These are phyloP conservation scores for Lophiostoma macrostomum DNA, from an alignment of 495 filamentous ascomycete genomes.

Conservation along the genomic window DNA sequence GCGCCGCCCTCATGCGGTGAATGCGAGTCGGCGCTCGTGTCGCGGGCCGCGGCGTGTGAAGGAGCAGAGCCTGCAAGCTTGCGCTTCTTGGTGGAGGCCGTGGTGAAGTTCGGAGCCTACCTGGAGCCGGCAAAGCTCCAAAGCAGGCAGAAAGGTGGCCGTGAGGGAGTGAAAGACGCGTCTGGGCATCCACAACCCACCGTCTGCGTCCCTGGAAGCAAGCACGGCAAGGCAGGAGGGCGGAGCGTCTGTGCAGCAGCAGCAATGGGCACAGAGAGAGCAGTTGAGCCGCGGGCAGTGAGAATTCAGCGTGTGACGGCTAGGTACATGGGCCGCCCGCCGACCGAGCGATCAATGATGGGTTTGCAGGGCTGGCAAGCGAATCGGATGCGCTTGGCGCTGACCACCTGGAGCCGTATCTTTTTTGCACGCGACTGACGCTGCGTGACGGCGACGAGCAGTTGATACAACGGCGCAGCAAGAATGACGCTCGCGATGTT, in stretches of 20 bases:
- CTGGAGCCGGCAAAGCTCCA: conserved; percentile 33
- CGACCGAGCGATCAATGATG: too few relatives aligned
- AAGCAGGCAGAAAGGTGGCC: conserved; percentile 29
- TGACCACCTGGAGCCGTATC: too few relatives aligned
- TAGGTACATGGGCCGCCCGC: too few relatives aligned
- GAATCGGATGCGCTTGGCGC: too few relatives aligned
- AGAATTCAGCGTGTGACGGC: background rate
- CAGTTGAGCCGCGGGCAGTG: background rate
- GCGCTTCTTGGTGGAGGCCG: conserved; percentile 89
- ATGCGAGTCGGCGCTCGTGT: conserved; percentile 15
- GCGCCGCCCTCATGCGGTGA: conserved; percentile 29
- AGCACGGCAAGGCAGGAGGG: conserved; percentile 5
- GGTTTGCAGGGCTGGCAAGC: too few relatives aligned
- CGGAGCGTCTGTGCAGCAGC: conserved; percentile 19
- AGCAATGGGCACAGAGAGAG: conserved; percentile 14
- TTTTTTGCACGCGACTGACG: too few relatives aligned
- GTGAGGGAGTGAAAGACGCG: conserved; percentile 10
- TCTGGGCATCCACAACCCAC: conserved; percentile 3
- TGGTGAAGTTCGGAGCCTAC: conserved; percentile 56
- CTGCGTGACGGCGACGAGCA: too few relatives aligned
- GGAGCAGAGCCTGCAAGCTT: conserved; percentile 61
- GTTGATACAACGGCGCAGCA: too few relatives aligned
- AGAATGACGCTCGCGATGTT: too few relatives aligned
- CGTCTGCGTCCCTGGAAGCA: conserved; percentile 1
- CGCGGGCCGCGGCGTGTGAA: conserved; percentile 24